Evolutionary conservation across 2,329 filamentous ascomycete species (phyloP).

Genomic region (Aspergillus carbonarius): DNA sequence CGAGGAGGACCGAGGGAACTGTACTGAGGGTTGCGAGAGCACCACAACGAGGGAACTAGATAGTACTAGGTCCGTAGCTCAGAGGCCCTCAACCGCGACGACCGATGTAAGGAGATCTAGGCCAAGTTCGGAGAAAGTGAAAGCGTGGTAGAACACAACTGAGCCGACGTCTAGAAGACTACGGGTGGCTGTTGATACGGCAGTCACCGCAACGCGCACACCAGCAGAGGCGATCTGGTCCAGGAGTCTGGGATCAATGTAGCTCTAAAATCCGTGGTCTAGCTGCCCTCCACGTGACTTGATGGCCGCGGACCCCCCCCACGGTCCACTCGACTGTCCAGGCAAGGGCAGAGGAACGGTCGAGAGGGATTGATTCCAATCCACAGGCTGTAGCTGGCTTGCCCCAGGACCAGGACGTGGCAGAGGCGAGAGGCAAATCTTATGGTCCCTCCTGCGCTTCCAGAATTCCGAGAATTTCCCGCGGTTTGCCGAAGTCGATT

Average conservation of each 20-base stretch:
- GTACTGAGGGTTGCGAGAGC: neutral
- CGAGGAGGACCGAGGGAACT: neutral
- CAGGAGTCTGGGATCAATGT: slow-evolving; percentile 21
- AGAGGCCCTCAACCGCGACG: slow-evolving; percentile 4
- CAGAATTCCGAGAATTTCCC: neutral
- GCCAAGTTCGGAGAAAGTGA: slow-evolving; percentile 1
- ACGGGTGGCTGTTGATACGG: neutral
- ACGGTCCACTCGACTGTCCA: neutral
- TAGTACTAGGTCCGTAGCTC: slow-evolving; percentile 9
- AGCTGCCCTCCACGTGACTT: slow-evolving; percentile 24
- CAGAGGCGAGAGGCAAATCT: neutral
- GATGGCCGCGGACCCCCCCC: slow-evolving; percentile 1
- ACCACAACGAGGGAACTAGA: slow-evolving; percentile 8
- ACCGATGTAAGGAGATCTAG: slow-evolving; percentile 4
- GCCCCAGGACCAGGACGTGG: neutral
- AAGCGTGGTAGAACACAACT: neutral
- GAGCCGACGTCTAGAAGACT: neutral
- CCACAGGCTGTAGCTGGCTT: neutral
- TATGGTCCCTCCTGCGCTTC: neutral
- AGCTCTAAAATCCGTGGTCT: slow-evolving; percentile 24
- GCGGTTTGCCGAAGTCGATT: neutral
- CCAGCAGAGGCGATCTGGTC: slow-evolving; percentile 14
- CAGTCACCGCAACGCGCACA: slow-evolving; percentile 13
- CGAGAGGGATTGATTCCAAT: too few relatives aligned
- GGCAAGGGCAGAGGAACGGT: neutral